Evolutionary conservation across 1,284 basidiomycete genomes (phyloP).

Genomic region (Ceratobasidium sp.): DNA sequence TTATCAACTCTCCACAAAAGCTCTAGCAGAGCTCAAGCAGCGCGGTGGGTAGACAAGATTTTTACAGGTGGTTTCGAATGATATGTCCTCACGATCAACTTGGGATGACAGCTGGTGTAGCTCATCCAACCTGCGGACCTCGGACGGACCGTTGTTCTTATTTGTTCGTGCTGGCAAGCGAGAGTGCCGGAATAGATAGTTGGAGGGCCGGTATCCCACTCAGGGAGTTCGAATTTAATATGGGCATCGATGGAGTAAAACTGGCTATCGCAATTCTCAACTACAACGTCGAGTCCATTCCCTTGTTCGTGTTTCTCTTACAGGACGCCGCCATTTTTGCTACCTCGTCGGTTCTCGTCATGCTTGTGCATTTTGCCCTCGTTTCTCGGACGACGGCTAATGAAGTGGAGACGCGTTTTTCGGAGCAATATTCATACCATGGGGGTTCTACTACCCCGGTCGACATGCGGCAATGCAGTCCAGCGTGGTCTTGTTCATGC

Average conservation of each 20-base stretch:
- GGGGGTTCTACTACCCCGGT: slow-evolving; percentile 44
- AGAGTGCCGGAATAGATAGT: too few species aligned
- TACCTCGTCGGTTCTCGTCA: not conserved
- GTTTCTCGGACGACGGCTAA: slow-evolving; percentile 25
- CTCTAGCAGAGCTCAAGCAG: too few species aligned
- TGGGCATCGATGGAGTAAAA: slow-evolving; percentile 44
- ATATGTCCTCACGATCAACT: too few species aligned
- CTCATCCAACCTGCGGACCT: too few species aligned
- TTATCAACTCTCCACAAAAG: too few species aligned
- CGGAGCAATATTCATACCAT: slow-evolving; percentile 44
- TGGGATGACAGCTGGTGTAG: too few species aligned
- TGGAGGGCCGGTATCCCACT: slow-evolving; percentile 47
- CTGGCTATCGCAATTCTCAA: slow-evolving; percentile 41
- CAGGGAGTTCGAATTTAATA: slow-evolving; percentile 46
- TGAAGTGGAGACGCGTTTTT: slow-evolving; percentile 48
- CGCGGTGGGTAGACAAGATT: too few species aligned
- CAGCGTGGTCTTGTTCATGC: slow-evolving; percentile 46
- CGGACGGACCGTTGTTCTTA: too few species aligned
- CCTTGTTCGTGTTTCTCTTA: slow-evolving; percentile 39
- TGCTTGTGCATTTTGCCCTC: not conserved
- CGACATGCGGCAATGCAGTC: slow-evolving; percentile 42
- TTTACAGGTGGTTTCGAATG: too few species aligned
- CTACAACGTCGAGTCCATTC: slow-evolving; percentile 48
- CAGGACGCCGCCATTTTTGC: not conserved
- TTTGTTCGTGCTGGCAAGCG: too few species aligned